Percentiles rank a stretch among this genome's conserved stretches.
Evolutionary conservation across 2,329 filamentous ascomycete genomes (phyloP).

Genomic region (Fusarium caatingaense): DNA sequence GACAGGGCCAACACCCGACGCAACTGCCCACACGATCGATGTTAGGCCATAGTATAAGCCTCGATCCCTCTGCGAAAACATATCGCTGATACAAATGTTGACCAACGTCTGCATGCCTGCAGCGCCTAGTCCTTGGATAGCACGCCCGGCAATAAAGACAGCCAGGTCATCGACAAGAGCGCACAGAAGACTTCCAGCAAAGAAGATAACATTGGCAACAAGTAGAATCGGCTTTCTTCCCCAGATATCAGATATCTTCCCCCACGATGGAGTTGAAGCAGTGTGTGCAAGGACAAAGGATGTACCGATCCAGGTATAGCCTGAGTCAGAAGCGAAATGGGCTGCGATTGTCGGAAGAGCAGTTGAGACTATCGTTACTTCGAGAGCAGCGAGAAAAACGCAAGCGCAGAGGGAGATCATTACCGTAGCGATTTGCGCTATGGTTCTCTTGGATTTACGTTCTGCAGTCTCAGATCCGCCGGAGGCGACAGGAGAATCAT

Average conservation of each 20-base stretch:
- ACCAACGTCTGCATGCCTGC: constrained; percentile 64
- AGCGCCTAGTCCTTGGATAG: constrained; percentile 64
- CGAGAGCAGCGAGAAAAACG: constrained; percentile 60
- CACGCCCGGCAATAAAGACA: constrained; percentile 53
- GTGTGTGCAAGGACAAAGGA: constrained; percentile 78
- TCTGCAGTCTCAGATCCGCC: neutral
- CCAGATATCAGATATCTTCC: constrained; percentile 69
- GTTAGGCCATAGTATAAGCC: constrained; percentile 71
- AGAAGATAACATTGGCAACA: constrained; percentile 61
- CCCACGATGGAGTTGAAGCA: constrained; percentile 77
- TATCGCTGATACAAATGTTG: constrained; percentile 65
- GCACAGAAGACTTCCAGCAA: constrained; percentile 62
- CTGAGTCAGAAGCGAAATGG: constrained; percentile 70
- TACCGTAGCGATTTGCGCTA: constrained; percentile 44
- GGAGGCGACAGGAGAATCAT: neutral
- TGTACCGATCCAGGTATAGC: constrained; percentile 82
- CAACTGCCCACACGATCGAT: constrained; percentile 74
- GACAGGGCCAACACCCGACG: constrained; percentile 73
- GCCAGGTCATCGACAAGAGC: constrained; percentile 60
- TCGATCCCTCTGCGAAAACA: constrained; percentile 57
- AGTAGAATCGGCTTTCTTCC: constrained; percentile 66
- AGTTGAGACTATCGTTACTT: constrained; percentile 69
- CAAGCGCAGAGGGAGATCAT: constrained; percentile 54
- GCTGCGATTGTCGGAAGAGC: constrained; percentile 69
- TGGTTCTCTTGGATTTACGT: constrained; percentile 21